These are phyloP conservation scores for Fusarium ramigenum DNA, from an alignment of 2,329 filamentous ascomycete genomes.

Conservation along the genomic window DNA sequence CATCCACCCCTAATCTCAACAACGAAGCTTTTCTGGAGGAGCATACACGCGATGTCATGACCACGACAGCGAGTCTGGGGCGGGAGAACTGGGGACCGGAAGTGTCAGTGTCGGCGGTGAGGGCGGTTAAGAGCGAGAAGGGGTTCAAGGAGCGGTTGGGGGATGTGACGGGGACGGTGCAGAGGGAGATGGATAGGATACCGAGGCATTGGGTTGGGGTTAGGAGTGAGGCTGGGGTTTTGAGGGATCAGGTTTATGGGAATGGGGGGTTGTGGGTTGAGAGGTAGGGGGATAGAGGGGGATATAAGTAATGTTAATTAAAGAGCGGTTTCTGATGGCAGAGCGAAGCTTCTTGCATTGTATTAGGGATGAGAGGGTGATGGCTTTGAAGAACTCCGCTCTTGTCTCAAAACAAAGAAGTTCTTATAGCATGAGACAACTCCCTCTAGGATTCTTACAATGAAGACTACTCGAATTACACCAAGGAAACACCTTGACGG, in stretches of 20 bases:
- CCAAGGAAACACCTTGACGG: too few relatives aligned
- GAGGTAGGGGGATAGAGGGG: constrained; percentile 24
- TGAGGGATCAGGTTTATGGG: constrained; percentile 60
- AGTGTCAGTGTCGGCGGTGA: constrained; percentile 50
- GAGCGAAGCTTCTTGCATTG: not conserved
- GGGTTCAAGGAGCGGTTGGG: constrained; percentile 57
- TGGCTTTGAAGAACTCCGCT: not conserved
- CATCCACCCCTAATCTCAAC: constrained; percentile 29
- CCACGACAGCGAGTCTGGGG: constrained; percentile 57
- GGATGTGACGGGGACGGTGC: constrained; percentile 58
- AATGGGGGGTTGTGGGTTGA: constrained; percentile 60
- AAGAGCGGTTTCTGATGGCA: not conserved
- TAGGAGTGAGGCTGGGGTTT: constrained; percentile 57
- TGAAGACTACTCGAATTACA: too few relatives aligned
- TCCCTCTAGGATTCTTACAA: too few relatives aligned
- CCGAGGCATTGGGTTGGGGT: constrained; percentile 69
- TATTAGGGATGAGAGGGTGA: not conserved
- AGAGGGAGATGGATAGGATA: constrained; percentile 65
- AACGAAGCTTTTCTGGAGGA: constrained; percentile 43
- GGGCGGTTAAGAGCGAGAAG: constrained; percentile 52
- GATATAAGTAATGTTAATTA: not conserved
- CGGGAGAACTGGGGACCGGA: constrained; percentile 57
- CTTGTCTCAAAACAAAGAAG: too few relatives aligned
- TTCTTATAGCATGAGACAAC: too few relatives aligned
- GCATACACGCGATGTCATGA: constrained; percentile 53